Conservation (phyloP, 2,329 filamentous ascomycete genomes). For the Lizonia empirigonia region DNA sequence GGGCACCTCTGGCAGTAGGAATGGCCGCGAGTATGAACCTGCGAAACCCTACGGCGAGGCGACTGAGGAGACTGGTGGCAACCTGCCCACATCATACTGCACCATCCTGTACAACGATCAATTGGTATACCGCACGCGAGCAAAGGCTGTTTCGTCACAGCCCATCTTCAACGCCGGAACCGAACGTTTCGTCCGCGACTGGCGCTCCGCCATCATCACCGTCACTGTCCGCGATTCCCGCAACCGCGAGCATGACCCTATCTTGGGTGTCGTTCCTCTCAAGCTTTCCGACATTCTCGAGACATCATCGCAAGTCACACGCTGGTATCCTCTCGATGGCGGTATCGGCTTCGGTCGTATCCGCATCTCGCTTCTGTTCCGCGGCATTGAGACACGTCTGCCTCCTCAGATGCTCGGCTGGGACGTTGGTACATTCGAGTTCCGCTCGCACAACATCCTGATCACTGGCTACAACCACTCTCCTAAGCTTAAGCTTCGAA, state of each 20-base stretch:
- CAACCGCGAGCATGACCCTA: conserved; percentile 90
- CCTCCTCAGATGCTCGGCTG: conserved; percentile 88
- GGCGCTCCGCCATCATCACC: conserved; percentile 85
- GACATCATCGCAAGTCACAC: conserved; percentile 81
- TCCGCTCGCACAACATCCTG: conserved; percentile 72
- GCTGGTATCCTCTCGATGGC: conserved; percentile 96
- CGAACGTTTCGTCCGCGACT: conserved; percentile 90
- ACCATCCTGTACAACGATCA: conserved; percentile 90
- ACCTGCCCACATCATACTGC: conserved; percentile 89
- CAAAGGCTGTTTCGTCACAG: conserved; percentile 91
- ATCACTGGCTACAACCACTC: conserved; percentile 66
- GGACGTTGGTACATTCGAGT: conserved; percentile 95
- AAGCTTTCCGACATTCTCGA: conserved; percentile 87
- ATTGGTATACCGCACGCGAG: conserved; percentile 87
- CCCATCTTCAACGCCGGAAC: conserved; percentile 98
- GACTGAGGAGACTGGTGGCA: conserved; percentile 79
- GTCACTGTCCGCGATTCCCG: conserved; percentile 87
- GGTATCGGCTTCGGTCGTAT: conserved; percentile 89
- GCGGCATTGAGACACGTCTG: conserved; percentile 82
- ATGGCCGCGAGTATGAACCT: conserved; percentile 86
- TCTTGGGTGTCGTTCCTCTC: conserved; percentile 88
- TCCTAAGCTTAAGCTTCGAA: conserved; percentile 76
- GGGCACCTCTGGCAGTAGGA: conserved; percentile 79
- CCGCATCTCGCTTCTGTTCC: conserved; percentile 86
- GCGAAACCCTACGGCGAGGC: conserved; percentile 83